Percentiles rank a stretch among this genome's conserved stretches.
phyloP scores from a whole-genome alignment of 2,329 filamentous ascomycete species.

The Colletotrichum zoysiae region DNA sequence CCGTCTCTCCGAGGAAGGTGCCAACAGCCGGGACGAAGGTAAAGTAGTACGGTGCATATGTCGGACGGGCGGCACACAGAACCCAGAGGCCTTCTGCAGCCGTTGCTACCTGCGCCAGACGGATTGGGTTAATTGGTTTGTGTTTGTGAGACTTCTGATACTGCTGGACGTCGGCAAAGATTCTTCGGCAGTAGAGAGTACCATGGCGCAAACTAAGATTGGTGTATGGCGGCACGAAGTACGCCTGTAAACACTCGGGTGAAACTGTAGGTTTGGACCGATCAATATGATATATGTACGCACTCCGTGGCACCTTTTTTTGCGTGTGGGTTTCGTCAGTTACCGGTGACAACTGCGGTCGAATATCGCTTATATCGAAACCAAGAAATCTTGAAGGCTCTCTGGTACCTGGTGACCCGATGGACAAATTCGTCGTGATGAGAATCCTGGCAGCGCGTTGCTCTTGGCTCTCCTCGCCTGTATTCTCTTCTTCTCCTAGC shows the following conservation, averaged over 20 bases:
- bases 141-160: constrained; percentile 4
- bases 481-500: background rate
- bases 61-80: constrained; percentile 8
- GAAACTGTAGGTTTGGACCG: constrained; percentile 30
- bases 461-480: background rate
- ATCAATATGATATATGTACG: constrained; percentile 35
- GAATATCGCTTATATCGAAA: constrained; percentile 31
- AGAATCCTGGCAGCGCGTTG: constrained; percentile 5
- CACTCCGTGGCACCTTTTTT: constrained; percentile 14
- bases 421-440: constrained; percentile 32
- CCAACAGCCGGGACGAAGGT: constrained; percentile 33
- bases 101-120: constrained; percentile 12
- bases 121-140: background rate
- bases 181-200: constrained; percentile 27
- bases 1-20: constrained; percentile 37
- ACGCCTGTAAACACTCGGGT: constrained; percentile 23
- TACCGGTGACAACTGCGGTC: background rate
- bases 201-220: constrained; percentile 20
- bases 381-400: constrained; percentile 36
- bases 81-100: constrained; percentile 19
- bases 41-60: constrained; percentile 18
- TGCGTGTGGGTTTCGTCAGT: background rate
- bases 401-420: constrained; percentile 31
- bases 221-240: constrained; percentile 24
- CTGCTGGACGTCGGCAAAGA: constrained; percentile 27